phyloP scores from a whole-genome alignment of 129 eudicot species.

The Tagetes erecta region DNA sequence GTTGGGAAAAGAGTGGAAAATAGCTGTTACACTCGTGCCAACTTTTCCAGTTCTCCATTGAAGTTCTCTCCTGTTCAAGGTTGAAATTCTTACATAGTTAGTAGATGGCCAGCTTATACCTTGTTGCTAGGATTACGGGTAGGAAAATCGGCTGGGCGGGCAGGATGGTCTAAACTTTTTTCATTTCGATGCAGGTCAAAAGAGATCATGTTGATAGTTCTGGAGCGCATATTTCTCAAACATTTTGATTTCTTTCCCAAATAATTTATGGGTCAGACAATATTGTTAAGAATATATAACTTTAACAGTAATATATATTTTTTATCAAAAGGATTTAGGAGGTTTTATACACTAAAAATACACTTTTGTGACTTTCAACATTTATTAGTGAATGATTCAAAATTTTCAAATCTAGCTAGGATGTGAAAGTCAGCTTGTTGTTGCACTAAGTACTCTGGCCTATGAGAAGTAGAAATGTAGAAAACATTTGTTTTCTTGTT shows the following conservation, averaged over 20 bases:
- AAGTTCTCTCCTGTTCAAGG: conserved; percentile 56
- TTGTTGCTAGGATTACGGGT: background rate
- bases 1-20: conserved; percentile 62
- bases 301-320: background rate
- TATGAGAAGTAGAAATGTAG: conserved; percentile 7
- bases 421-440: background rate
- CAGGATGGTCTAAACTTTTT: background rate
- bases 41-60: conserved; percentile 46
- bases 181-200: background rate
- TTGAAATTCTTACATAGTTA: conserved; percentile 25
- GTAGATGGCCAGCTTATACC: conserved; percentile 8
- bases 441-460: background rate
- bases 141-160: background rate
- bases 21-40: conserved; percentile 38
- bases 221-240: background rate
- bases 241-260: background rate
- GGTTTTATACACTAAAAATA: conserved; percentile 9
- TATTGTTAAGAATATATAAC: background rate
- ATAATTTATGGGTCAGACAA: background rate
- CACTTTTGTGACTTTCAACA: background rate
- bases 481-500: background rate
- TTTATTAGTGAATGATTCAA: background rate
- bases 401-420: background rate
- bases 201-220: background rate
- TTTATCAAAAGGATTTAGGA: background rate